These are phyloP conservation scores for Phaeosphaeria sp. DNA, from an alignment of 2,329 filamentous ascomycete genomes.

Conservation along the genomic window DNA sequence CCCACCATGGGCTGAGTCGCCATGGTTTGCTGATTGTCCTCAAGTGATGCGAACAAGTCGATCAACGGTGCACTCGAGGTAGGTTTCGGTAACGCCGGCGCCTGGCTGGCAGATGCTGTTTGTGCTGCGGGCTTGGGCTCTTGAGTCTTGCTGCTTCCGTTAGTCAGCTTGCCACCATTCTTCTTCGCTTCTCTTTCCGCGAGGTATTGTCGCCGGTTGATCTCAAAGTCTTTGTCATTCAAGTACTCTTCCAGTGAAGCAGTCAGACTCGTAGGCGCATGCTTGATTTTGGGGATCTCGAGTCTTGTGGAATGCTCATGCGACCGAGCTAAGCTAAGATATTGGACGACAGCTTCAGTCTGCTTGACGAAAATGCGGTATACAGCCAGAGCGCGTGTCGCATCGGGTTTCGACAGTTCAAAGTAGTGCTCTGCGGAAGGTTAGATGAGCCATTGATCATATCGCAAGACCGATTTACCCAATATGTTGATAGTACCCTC, in stretches of 20 bases:
- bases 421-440: constrained; percentile 82
- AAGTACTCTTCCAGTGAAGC: constrained; percentile 93
- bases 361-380: constrained; percentile 92
- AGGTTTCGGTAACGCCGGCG: constrained; percentile 24
- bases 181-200: constrained; percentile 81
- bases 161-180: constrained; percentile 52
- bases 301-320: constrained; percentile 92
- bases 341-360: constrained; percentile 91
- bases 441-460: constrained; percentile 20
- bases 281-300: constrained; percentile 95
- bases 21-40: constrained; percentile 47
- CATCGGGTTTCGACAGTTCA: constrained; percentile 94
- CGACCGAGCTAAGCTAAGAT: constrained; percentile 83
- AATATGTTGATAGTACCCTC: constrained; percentile 97
- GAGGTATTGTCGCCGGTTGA: constrained; percentile 89
- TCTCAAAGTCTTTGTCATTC: constrained; percentile 92
- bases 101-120: constrained; percentile 31
- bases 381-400: constrained; percentile 87
- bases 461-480: constrained; percentile 61
- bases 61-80: constrained; percentile 39
- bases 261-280: constrained; percentile 90
- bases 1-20: constrained; percentile 41
- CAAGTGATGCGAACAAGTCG: constrained; percentile 41
- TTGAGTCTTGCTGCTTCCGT: constrained; percentile 46
- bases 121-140: constrained; percentile 41